Percentiles rank a stretch among this genome's conserved stretches.
These are phyloP conservation scores for Penicillium soppii DNA, from an alignment of 495 filamentous ascomycete genomes.

Conservation along the genomic window DNA sequence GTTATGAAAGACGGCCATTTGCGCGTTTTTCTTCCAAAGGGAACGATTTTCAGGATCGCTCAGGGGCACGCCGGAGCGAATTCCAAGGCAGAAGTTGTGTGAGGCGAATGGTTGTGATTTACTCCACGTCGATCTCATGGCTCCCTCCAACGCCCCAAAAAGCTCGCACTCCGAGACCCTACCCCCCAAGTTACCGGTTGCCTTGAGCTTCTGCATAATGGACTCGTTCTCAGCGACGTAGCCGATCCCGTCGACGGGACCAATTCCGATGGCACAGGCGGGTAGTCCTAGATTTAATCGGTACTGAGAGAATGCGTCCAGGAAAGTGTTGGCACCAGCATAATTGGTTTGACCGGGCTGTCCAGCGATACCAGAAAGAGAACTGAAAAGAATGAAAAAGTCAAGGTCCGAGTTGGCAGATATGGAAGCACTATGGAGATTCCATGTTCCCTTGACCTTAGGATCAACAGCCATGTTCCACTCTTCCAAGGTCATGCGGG, in stretches of 20 bases:
- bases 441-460: conserved; percentile 12
- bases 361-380: conserved; percentile 28
- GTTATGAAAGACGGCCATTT: conserved; percentile 31
- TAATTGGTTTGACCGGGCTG: conserved; percentile 44
- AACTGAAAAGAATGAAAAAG: conserved; percentile 48
- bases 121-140: not conserved
- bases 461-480: conserved; percentile 4
- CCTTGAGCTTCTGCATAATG: conserved; percentile 8
- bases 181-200: not conserved
- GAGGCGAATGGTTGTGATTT: not conserved
- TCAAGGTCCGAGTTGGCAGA: conserved; percentile 32
- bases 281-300: conserved; percentile 28
- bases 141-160: not conserved
- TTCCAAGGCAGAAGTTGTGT: conserved; percentile 9
- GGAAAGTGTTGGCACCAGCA: conserved; percentile 38
- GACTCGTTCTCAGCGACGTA: conserved; percentile 13
- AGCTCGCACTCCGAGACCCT: not conserved
- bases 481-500: conserved; percentile 36
- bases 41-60: conserved; percentile 12
- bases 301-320: conserved; percentile 44
- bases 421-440: conserved; percentile 1
- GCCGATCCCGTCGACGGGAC: conserved; percentile 35
- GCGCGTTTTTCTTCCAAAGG: conserved; percentile 22
- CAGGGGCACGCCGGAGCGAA: conserved; percentile 2
- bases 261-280: conserved; percentile 28